Percentiles rank a stretch among this genome's conserved stretches.
These are phyloP conservation scores for Pilasporangium apinafurcum DNA, from an alignment of 352 stramenopile species.

Conservation along the genomic window DNA sequence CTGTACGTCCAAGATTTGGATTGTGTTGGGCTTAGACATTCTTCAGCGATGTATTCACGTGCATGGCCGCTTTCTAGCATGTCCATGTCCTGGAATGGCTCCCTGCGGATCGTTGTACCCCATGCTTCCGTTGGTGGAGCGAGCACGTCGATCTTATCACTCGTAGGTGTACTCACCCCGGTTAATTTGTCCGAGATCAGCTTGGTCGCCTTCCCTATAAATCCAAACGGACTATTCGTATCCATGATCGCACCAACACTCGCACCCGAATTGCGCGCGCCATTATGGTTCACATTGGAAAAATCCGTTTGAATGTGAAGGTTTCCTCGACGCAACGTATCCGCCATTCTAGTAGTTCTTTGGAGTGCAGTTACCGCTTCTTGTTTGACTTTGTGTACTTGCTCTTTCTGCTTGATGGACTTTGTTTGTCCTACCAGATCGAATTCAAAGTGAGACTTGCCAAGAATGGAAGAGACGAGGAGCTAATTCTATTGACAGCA, in stretches of 20 bases:
- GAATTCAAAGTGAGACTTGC: no score
- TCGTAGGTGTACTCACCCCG: constrained; percentile 2
- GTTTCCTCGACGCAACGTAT: constrained; percentile 38
- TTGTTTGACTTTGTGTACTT: no score
- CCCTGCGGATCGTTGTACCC: constrained; percentile 55
- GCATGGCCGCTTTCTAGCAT: constrained; percentile 79
- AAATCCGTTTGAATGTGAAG: constrained; percentile 58
- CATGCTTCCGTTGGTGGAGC: constrained; percentile 22
- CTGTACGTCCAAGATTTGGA: constrained; percentile 79
- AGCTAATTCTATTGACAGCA: no score
- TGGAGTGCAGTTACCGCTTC: not conserved
- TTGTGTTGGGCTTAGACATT: constrained; percentile 71
- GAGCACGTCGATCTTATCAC: constrained; percentile 14
- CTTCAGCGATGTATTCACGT: constrained; percentile 76
- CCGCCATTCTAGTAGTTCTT: constrained; percentile 23
- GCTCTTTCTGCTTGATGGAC: no score
- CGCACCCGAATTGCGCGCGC: not conserved
- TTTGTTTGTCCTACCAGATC: no score
- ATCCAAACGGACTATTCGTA: constrained; percentile 19
- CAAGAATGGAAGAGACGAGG: no score
- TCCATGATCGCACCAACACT: constrained; percentile 16
- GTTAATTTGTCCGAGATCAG: constrained; percentile 34
- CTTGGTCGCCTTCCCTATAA: constrained; percentile 58
- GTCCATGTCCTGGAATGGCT: constrained; percentile 82
- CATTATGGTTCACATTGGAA: constrained; percentile 12